Conservation (phyloP, 2,329 filamentous ascomycete genomes). For the Colletotrichum brevisporum region DNA sequence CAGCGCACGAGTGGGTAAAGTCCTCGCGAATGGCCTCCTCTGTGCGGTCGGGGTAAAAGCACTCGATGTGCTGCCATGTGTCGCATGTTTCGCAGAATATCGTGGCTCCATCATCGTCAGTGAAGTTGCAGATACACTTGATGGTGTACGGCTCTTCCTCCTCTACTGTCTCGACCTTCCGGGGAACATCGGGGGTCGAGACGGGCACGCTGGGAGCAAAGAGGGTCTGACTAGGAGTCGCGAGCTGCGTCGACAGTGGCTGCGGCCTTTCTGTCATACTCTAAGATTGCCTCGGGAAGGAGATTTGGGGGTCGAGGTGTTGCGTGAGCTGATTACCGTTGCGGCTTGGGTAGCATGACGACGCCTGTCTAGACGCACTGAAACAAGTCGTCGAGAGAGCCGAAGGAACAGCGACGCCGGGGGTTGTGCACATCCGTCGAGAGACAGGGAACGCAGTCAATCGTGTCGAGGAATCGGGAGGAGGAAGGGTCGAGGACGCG, state of each 20-base stretch:
- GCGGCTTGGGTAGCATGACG: constrained; percentile 72
- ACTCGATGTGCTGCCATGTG: constrained; percentile 98
- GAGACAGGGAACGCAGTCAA: background rate
- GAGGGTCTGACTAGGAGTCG: constrained; percentile 67
- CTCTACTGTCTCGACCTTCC: constrained; percentile 68
- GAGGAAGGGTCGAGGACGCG: constrained; percentile 8
- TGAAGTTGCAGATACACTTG: constrained; percentile 95
- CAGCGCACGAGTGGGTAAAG: constrained; percentile 87
- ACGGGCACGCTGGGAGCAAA: constrained; percentile 56
- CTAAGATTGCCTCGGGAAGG: constrained; percentile 61
- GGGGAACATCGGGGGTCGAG: constrained; percentile 57
- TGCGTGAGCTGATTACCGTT: constrained; percentile 63
- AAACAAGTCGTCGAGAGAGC: constrained; percentile 15
- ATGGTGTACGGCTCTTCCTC: constrained; percentile 92
- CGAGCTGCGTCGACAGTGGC: constrained; percentile 68
- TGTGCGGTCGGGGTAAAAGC: constrained; percentile 86
- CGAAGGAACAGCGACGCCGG: constrained; percentile 26
- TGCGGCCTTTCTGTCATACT: constrained; percentile 75
- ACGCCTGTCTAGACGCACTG: constrained; percentile 62
- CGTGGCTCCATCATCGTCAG: constrained; percentile 96
- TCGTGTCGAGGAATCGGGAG: constrained; percentile 17
- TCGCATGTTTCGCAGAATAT: constrained; percentile 97
- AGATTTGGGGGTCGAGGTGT: constrained; percentile 50
- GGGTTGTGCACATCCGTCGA: constrained; percentile 37
- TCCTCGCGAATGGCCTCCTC: constrained; percentile 79